phyloP scores from a whole-genome alignment of 164 flowering plant species.

The Kalanchoe fedtschenkoi region DNA sequence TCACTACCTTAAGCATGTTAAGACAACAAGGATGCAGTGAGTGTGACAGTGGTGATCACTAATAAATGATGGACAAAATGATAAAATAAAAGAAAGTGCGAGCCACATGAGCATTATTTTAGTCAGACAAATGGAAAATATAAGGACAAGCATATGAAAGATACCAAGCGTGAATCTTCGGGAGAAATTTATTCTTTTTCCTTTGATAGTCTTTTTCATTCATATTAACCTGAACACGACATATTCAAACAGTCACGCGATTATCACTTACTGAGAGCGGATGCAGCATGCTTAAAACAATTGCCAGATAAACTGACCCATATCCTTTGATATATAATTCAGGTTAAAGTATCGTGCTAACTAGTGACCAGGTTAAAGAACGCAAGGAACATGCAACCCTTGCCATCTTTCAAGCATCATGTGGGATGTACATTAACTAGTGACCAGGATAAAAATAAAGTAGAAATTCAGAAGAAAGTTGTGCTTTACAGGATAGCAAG shows the following conservation, averaged over 20 bases:
- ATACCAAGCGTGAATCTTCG: conserved; percentile 99
- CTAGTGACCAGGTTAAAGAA: background rate
- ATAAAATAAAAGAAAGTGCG: background rate
- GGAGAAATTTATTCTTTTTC: conserved; percentile 95
- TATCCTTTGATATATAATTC: background rate
- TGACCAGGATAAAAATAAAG: background rate
- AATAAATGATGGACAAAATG: too few relatives aligned
- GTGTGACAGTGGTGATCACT: too few relatives aligned
- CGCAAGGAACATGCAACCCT: background rate
- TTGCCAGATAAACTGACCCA: background rate
- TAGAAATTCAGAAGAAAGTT: background rate
- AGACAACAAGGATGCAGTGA: too few relatives aligned
- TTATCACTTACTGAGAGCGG: background rate
- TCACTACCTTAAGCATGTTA: too few relatives aligned
- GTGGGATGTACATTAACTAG: background rate
- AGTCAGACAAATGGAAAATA: background rate
- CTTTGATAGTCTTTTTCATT: conserved; percentile 96
- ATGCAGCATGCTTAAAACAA: background rate
- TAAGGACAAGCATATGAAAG: background rate
- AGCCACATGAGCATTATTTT: background rate
- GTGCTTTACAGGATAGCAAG: background rate
- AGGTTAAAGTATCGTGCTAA: background rate
- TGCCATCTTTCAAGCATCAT: background rate
- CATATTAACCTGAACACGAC: conserved; percentile 76
- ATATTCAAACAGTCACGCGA: background rate